Evolutionary conservation across 2,329 filamentous ascomycete genomes (phyloP), one percentile per base, ranked within the genome.

Genomic region (Beauveria sp.): DNA sequence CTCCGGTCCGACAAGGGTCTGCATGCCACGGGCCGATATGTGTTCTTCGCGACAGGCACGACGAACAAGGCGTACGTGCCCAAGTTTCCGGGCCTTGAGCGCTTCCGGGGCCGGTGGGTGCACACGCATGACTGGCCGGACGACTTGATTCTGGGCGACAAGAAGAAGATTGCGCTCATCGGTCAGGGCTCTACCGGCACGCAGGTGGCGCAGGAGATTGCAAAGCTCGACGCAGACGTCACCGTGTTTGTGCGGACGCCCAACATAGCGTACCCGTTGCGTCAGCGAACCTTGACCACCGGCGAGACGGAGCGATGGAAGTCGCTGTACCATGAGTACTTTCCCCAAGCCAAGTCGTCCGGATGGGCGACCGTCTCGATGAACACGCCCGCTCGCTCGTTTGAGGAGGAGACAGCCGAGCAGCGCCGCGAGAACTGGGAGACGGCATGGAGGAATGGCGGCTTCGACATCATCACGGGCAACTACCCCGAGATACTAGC

Each of bases 211-310:
- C 70, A 70, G 59, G 67, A 68, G 54, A 62, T 70, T 26, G 60
- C 60, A 63, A 78, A 78, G 64, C 53, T 68, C 66, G 70, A 75
- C 10, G 59, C 57, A 2, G 62, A 71, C 22, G 60, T 76, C 42
- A 73, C 70, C 2, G 79, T 86, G 2, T 84, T 85, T 66, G 79
- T 86, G 63, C 75, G 85, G 20, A 86, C 81, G 2, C 82, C 84
- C 0, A 86, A 84, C 61, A 76, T 81, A 14, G 81, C 79, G 14
- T 67, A 87, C 0, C 85, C 85, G 0, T 86, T 87, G 81, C 71
- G 77, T 1, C 81, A 85, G 64, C 9, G 14, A 14, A 6, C 6
- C 5, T 2, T 28, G 16, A 20, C 20, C 26, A 24, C 12, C 18
- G 38, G 24, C 24, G 49, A 60, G 16, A 8, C 56, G 2, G 56